A percentile compares a stretch with the other conserved stretches of the same genome.
Conservation (phyloP, 805 yeast genomes). For the Pichia phayaonensis region DNA sequence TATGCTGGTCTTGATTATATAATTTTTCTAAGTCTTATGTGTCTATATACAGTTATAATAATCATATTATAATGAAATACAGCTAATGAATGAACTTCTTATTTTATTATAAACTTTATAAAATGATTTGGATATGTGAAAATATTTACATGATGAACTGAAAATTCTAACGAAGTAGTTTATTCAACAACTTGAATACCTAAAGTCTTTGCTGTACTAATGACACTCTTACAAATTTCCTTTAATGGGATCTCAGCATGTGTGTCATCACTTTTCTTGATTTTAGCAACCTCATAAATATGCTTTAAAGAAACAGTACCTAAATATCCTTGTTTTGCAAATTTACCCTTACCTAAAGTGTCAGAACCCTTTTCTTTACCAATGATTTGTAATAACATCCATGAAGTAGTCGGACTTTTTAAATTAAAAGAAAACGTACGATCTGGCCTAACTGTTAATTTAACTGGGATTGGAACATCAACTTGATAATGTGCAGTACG, state of each 20-base stretch:
- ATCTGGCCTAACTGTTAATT: constrained; percentile 85
- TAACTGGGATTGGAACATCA: constrained; percentile 85
- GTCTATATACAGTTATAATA: neutral
- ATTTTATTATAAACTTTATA: neutral
- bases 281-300: constrained; percentile 88
- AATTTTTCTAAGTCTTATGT: neutral
- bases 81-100: neutral
- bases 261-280: constrained; percentile 79
- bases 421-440: constrained; percentile 79
- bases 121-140: neutral
- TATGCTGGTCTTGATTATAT: neutral
- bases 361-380: constrained; percentile 74
- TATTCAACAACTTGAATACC: constrained; percentile 78
- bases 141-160: neutral
- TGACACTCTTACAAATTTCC: constrained; percentile 71
- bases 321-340: constrained; percentile 26
- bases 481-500: constrained; percentile 82
- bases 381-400: constrained; percentile 75
- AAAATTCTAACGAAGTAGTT: neutral
- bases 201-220: constrained; percentile 83
- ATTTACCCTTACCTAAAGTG: constrained; percentile 58
- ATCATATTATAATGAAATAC: neutral
- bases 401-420: constrained; percentile 89
- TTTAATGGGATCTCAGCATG: constrained; percentile 65
- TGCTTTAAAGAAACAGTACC: constrained; percentile 66